phyloP scores from a whole-genome alignment of 352 stramenopile genomes.

The Globisporangium okanoganense region DNA sequence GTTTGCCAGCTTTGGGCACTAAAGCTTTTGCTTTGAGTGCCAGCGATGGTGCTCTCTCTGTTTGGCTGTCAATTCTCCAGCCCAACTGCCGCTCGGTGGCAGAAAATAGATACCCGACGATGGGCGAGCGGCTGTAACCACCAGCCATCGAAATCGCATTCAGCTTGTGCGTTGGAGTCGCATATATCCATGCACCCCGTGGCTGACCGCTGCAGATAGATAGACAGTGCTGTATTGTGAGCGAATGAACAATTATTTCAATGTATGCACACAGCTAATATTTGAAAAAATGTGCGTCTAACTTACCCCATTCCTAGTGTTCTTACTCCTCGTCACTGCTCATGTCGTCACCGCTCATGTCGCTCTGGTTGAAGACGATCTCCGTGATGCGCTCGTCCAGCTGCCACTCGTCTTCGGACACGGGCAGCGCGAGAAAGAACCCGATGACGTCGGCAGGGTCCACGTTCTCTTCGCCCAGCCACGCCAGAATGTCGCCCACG shows the following conservation, averaged over 20 bases:
- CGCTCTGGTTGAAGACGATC: conserved; percentile 58
- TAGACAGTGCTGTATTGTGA: neutral
- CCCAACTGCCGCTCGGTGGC: neutral
- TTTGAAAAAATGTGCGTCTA: conserved; percentile 6
- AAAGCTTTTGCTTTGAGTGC: no score
- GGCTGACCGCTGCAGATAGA: neutral
- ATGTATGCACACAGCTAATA: neutral
- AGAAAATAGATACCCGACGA: neutral
- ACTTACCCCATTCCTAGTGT: conserved; percentile 16
- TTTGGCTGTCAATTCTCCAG: no score
- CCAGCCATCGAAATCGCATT: neutral
- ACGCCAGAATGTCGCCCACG: conserved; percentile 40
- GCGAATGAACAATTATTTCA: neutral
- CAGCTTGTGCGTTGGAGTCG: neutral
- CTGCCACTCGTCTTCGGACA: conserved; percentile 75
- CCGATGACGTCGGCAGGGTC: conserved; percentile 56
- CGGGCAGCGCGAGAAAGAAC: conserved; percentile 67
- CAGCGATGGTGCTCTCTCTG: no score
- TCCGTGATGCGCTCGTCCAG: conserved; percentile 74
- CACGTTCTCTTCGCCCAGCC: conserved; percentile 46
- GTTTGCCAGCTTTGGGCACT: no score
- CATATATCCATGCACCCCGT: no score
- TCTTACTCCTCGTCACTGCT: conserved; percentile 17
- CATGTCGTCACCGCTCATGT: conserved; percentile 13
- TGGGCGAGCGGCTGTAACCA: neutral